Evolutionary conservation across 805 yeast species (phyloP), one percentile per base, ranked within the genome.

Genomic region (Lachancea nothofagi): DNA sequence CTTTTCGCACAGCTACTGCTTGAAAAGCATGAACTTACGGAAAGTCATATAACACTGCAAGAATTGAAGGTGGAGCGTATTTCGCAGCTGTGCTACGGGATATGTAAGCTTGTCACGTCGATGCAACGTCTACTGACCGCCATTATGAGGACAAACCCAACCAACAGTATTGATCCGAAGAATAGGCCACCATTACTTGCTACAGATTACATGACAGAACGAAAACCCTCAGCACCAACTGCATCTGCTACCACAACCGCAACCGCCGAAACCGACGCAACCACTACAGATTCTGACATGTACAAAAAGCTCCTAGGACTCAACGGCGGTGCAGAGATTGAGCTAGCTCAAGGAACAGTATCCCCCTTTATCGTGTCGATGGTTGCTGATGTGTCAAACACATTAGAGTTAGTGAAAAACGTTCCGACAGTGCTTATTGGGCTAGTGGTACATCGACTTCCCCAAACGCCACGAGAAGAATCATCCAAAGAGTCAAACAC

Each of bases 361-460:
- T 48, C 59, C 0, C 65, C 64, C 19, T 60, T 39, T 41, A 42
- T 55, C n/a, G 48, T 57, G 7, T 33, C 58, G 5, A 52, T 57
- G 8, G 42, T 49, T 18, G 49, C 50, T 19, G 62, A 60, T 22
- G 44, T 57, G 2, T 49, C 45, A 30, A 60, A 59, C 39, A 35
- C 58, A 6, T 48, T 44, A n/a, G 57, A 54, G 29, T 45, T 54
- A 13, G 41, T 60, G 2, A 57, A 57, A 35, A 53, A 57, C 20
- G 41, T 60, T 40, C 65, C 65, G 1, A 53, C 62, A 1, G 42
- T 51, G 7, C 38, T 60, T 22, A 60, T 60, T 20, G 51, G 57
- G 4, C 31, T 51, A 5, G 51, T 57, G 3, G 55, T 59, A 55
- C 47, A 46, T 19, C 43, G 50, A 5, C 47, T 40, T 17, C 42